These are phyloP conservation scores for Mimosa pudica DNA, from an alignment of 306 rosid genomes.

Conservation along the genomic window DNA sequence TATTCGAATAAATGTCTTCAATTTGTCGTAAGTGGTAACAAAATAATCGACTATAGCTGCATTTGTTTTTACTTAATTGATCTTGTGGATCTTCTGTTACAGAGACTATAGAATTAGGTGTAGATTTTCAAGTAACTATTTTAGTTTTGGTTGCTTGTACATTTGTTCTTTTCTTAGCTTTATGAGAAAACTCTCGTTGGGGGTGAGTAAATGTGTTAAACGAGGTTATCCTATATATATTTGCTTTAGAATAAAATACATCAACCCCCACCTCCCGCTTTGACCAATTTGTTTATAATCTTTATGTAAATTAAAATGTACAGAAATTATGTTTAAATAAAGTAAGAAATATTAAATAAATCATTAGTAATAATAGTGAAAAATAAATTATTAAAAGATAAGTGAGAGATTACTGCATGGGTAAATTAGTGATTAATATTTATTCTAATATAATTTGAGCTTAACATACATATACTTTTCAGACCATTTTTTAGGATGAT, in stretches of 20 bases:
- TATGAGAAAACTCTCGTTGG: conserved; percentile 1
- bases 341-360: too few species aligned
- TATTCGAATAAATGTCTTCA: background rate
- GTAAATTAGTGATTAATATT: too few species aligned
- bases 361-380: too few species aligned
- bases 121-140: background rate
- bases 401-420: too few species aligned
- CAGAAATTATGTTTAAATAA: too few species aligned
- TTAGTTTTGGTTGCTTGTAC: background rate
- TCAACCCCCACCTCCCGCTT: too few species aligned
- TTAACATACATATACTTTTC: too few species aligned
- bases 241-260: background rate
- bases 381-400: too few species aligned
- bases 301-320: too few species aligned
- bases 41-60: conserved; percentile 15
- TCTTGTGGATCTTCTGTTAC: conserved; percentile 4
- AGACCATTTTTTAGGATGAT: too few species aligned
- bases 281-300: too few species aligned
- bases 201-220: conserved; percentile 7
- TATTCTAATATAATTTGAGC: too few species aligned
- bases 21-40: background rate
- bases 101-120: conserved; percentile 3
- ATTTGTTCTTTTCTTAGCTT: conserved; percentile 1
- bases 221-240: conserved; percentile 18
- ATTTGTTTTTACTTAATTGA: background rate